Evolutionary conservation across 2,329 filamentous ascomycete genomes (phyloP).

Genomic region (Samsoniella hepiali): DNA sequence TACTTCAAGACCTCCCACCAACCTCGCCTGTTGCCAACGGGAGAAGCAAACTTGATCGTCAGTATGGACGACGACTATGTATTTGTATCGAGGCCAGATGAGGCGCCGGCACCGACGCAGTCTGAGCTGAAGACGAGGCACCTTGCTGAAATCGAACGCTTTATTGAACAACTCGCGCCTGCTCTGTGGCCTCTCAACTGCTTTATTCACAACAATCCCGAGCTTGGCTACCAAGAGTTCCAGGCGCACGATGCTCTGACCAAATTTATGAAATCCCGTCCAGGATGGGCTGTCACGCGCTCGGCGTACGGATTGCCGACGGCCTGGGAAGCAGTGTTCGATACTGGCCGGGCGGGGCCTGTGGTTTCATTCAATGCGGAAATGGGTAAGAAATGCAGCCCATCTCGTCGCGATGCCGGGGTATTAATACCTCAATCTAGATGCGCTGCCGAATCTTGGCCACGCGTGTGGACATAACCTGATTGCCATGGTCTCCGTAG

Average conservation of each 20-base stretch:
- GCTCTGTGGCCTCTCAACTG: conserved; percentile 36
- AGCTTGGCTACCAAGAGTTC: conserved; percentile 41
- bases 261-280: conserved; percentile 32
- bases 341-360: conserved; percentile 35
- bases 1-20: background rate
- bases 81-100: conserved; percentile 11
- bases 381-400: conserved; percentile 25
- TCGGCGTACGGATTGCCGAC: conserved; percentile 43
- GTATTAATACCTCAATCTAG: conserved; percentile 24
- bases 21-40: background rate
- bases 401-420: background rate
- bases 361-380: conserved; percentile 43
- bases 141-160: conserved; percentile 32
- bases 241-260: conserved; percentile 42
- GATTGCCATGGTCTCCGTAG: conserved; percentile 47
- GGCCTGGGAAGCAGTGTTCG: conserved; percentile 41
- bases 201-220: conserved; percentile 42
- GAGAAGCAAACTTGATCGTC: background rate
- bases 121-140: background rate
- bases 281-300: conserved; percentile 38
- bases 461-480: conserved; percentile 56
- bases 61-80: conserved; percentile 19
- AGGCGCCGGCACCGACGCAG: background rate
- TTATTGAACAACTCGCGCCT: conserved; percentile 22
- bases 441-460: conserved; percentile 48